Evolutionary conservation across 805 yeast genomes (phyloP), one percentile per base, ranked within the genome.

Genomic region (Candida succiphila): DNA sequence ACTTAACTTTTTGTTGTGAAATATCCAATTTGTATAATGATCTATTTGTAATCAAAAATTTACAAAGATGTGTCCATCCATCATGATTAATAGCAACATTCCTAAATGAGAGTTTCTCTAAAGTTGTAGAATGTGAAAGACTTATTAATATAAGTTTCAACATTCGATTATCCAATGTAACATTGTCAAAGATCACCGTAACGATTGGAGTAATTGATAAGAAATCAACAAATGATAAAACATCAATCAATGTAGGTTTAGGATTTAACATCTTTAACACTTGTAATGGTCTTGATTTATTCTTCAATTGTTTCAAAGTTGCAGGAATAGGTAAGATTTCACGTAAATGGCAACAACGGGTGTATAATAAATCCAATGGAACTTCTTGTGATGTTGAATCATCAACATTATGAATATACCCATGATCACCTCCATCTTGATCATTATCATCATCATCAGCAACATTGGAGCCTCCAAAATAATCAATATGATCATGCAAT

Each of bases 121-220:
- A 47, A 7, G 58, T 46, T 32, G 51, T 53, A 27, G 69, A 70
- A 37, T 56, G 44, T 6, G 62, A 53, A n/a, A 72, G 50, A 14
- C 73, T 60, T 7, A 69, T 46, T n/a, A 72, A 45, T 23, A 72
- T 51, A 38, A 67, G 66, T 33, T 61, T 63, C 36, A 72, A 49
- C 78, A 72, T 72, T 37, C 70, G 72, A 4, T 67, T 60, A 17
- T 70, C 67, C 57, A 72, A 60, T 1, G 70, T 57, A 19, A 72
- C 78, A 44, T 72, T 72, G 48, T 72, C 79, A 42, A 72, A 71
- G 18, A 72, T 71, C 4, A 72, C 62, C 1, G 76, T 71, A 34
- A 68, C 59, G 26, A 72, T 63, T 4, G 76, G 77, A 0, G 72
- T 69, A 32, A 72, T 69, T 2, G 78, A 66, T 22, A 72, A 58